Conservation (phyloP, 2,329 filamentous ascomycete genomes). For the Fusarium luffae region DNA sequence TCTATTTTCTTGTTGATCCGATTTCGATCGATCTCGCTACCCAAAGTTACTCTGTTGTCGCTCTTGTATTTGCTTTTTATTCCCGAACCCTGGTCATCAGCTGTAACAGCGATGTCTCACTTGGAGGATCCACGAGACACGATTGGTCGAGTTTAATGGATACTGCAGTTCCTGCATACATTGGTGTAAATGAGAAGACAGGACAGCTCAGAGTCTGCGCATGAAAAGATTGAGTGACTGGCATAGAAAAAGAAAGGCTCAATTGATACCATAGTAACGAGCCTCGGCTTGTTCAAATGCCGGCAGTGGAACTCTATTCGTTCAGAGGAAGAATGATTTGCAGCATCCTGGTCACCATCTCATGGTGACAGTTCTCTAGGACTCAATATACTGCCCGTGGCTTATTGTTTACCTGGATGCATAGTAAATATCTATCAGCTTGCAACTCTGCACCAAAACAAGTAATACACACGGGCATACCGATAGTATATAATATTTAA, state of each 20-base stretch:
- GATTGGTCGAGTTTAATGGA: neutral
- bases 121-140: neutral
- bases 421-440: neutral
- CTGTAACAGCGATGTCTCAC: neutral
- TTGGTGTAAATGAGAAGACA: neutral
- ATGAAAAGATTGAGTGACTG: neutral
- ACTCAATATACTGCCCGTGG: neutral
- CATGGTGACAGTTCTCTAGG: neutral
- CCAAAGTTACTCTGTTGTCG: neutral
- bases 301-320: neutral
- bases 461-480: neutral
- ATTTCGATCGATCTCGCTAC: constrained; percentile 7
- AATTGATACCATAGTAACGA: neutral
- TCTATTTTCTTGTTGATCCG: neutral
- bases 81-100: neutral
- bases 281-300: neutral
- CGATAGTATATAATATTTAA: neutral
- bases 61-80: constrained; percentile 8
- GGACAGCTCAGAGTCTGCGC: neutral
- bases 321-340: neutral
- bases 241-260: constrained; percentile 5
- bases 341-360: neutral
- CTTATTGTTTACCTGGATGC: neutral
- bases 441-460: neutral
- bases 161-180: neutral